Base-by-base conservation (phyloP, 2,329 filamentous ascomycete genomes). In the Arthrobotrys musiformis region DNA sequence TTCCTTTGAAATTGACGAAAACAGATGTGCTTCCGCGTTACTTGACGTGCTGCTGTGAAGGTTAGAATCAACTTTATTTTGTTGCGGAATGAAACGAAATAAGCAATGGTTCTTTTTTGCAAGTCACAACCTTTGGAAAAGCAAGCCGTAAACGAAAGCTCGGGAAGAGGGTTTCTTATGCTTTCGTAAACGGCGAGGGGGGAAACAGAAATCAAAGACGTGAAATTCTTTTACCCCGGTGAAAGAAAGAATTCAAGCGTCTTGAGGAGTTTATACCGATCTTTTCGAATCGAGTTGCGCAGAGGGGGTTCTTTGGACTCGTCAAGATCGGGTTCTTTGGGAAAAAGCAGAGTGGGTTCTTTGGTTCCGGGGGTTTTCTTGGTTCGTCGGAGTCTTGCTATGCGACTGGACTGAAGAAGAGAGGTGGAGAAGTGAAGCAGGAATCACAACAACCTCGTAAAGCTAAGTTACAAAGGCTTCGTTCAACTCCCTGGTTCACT, bases 181-280 rank as follows among this genome's bases (percentile, higher is more conserved):
- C 63, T 50, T 56, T 68, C 35, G 35, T 58, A 40, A 30, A 66
- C 37, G 50, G 33, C n/a, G n/a, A n/a, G n/a, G n/a, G 56, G 58
- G 37, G 70, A 64, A 64, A 58, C 70, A 68, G 44, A 56, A 33
- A 67, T 44, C 54, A 37, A 30, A 64, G 68, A 72, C 72, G 72
- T 66, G 68, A 28, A 11, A 64, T 66, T 76, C 72, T 76, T 76
- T 70, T 58, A 76, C 72, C 72, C 72, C 72, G 72, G 72, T 69
- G 48, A 63, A 64, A 64, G 72, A 76, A 75, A 76, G 72, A 76
- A 70, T 70, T 76, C 72, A 60, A 60, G 33, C 72, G 63, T 68
- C 72, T 40, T 58, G 50, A 50, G 44, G 13, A 48, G 48, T 30
- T 52, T 44, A 33, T 56, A 60, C 72, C 72, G 50, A 76, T 76